Evolutionary conservation across 352 stramenopile genomes (phyloP).

Genomic region (Globisporangium abappressorium): DNA sequence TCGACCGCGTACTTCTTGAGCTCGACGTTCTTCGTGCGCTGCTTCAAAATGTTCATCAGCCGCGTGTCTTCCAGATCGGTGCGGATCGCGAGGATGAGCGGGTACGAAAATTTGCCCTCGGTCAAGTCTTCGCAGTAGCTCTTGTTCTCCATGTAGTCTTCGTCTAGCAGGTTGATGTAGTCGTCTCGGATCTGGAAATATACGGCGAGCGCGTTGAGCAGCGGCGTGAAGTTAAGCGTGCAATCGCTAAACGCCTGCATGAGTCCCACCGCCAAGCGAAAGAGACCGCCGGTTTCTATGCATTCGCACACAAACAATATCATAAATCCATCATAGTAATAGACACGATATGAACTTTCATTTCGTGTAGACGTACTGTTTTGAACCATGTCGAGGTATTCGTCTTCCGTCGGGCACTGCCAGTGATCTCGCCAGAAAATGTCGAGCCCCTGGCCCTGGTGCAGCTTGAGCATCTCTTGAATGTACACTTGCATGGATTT

Average conservation of each 20-base stretch:
- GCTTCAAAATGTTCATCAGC: conserved; percentile 95
- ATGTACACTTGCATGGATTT: conserved; percentile 91
- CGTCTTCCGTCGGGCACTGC: conserved; percentile 87
- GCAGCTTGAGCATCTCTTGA: conserved; percentile 93
- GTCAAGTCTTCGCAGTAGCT: conserved; percentile 98
- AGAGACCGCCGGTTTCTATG: conserved; percentile 94
- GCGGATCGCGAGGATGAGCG: conserved; percentile 81
- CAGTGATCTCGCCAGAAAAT: conserved; percentile 93
- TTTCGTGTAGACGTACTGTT: conserved; percentile 72
- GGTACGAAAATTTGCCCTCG: conserved; percentile 96
- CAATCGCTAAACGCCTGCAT: conserved; percentile 89
- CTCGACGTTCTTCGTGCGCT: conserved; percentile 93
- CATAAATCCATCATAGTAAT: not conserved
- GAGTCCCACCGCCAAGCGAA: conserved; percentile 94
- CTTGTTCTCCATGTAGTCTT: conserved; percentile 97
- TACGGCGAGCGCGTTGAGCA: conserved; percentile 93
- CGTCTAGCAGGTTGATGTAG: conserved; percentile 96
- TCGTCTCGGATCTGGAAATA: conserved; percentile 99
- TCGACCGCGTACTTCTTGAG: conserved; percentile 94
- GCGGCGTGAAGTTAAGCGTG: conserved; percentile 72
- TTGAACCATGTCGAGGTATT: conserved; percentile 94
- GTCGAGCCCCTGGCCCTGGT: conserved; percentile 95
- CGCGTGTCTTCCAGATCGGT: conserved; percentile 75
- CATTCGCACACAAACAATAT: not conserved
- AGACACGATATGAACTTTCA: not conserved